Percentiles rank a stretch among this genome's conserved stretches.
Evolutionary conservation across 2,329 filamentous ascomycete genomes (phyloP).

Genomic region (Aspergillus piperis): DNA sequence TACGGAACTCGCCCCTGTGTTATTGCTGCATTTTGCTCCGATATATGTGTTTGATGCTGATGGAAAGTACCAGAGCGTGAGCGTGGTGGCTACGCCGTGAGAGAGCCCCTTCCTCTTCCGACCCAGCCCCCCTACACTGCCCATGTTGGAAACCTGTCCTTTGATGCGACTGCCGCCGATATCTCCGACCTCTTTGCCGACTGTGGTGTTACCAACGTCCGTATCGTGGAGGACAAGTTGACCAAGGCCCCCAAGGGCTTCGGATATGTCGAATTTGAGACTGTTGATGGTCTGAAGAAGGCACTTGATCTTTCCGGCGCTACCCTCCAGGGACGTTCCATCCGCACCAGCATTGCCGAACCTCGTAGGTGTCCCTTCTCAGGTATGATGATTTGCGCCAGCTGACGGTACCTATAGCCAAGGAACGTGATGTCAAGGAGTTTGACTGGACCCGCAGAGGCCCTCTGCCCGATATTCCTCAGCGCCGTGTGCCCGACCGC

Average conservation of each 20-base stretch:
- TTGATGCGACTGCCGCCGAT: slow-evolving; percentile 82
- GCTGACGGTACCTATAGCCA: slow-evolving; percentile 63
- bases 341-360: slow-evolving; percentile 94
- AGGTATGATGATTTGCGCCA: background rate
- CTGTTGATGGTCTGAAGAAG: slow-evolving; percentile 85
- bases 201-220: slow-evolving; percentile 85
- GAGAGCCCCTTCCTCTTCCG: slow-evolving; percentile 79
- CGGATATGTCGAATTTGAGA: slow-evolving; percentile 92
- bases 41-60: slow-evolving; percentile 16
- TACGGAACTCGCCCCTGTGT: slow-evolving; percentile 23
- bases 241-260: slow-evolving; percentile 96
- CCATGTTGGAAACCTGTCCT: slow-evolving; percentile 94
- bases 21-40: background rate
- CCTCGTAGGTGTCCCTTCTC: slow-evolving; percentile 67
- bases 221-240: slow-evolving; percentile 95
- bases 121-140: slow-evolving; percentile 93
- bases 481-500: slow-evolving; percentile 57
- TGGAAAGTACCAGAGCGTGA: slow-evolving; percentile 34
- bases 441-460: slow-evolving; percentile 95
- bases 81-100: slow-evolving; percentile 43
- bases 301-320: slow-evolving; percentile 80
- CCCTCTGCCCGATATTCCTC: slow-evolving; percentile 73
- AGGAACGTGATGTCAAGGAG: slow-evolving; percentile 80
- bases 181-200: slow-evolving; percentile 82
- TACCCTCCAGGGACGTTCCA: slow-evolving; percentile 82